These are phyloP conservation scores for Neonectria faginata DNA, from an alignment of 2,329 filamentous ascomycete genomes.

Conservation along the genomic window DNA sequence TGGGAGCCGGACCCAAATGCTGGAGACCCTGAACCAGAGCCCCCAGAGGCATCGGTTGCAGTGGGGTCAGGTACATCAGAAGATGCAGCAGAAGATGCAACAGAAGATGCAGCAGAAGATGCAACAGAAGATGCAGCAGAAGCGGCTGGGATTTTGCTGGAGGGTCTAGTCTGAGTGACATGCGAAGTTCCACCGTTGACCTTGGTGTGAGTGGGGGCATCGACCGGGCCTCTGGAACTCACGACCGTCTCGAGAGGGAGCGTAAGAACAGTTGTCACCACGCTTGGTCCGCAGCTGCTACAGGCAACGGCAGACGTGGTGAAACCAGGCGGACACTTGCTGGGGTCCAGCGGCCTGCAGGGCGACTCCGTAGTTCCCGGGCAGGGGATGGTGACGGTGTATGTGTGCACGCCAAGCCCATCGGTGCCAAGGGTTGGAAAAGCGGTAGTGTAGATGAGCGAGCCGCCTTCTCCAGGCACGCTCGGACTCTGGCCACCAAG, in stretches of 20 bases:
- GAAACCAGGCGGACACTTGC: constrained; percentile 29
- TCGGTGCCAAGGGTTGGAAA: constrained; percentile 24
- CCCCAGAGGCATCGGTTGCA: no score
- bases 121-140: neutral
- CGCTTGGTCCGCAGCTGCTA: constrained; percentile 13
- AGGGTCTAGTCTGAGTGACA: neutral
- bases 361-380: neutral
- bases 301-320: constrained; percentile 24
- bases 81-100: neutral
- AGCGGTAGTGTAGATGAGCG: constrained; percentile 16
- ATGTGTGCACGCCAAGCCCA: constrained; percentile 25
- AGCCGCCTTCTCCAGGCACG: neutral
- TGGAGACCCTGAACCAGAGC: no score
- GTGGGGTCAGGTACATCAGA: neutral
- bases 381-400: constrained; percentile 30
- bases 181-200: neutral
- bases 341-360: constrained; percentile 11
- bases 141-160: neutral
- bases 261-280: constrained; percentile 23
- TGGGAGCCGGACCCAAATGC: no score
- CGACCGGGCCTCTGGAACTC: neutral
- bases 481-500: neutral
- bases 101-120: neutral
- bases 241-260: constrained; percentile 25
- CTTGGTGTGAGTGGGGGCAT: neutral